These are phyloP conservation scores for Protostelium mycophagum DNA, from an alignment of 78 protist species.

Conservation along the genomic window DNA sequence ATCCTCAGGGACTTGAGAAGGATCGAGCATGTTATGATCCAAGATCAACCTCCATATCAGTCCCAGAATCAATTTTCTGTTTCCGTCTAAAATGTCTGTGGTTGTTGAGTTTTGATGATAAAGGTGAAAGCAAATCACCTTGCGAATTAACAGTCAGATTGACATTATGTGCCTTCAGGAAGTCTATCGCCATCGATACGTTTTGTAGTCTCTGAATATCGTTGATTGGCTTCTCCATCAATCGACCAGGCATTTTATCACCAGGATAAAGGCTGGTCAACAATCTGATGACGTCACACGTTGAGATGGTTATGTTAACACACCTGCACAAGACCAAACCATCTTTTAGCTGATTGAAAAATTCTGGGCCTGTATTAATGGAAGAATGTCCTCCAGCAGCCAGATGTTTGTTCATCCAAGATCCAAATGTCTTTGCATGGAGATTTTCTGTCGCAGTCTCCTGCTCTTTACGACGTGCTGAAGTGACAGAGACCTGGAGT, in stretches of 20 bases:
- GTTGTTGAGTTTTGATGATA: background rate
- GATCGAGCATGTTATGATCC: background rate
- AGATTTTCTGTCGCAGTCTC: background rate
- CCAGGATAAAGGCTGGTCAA: background rate
- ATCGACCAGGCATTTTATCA: background rate
- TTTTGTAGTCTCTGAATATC: background rate
- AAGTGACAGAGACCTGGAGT: background rate
- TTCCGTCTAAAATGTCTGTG: background rate
- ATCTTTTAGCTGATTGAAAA: background rate
- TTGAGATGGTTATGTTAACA: background rate
- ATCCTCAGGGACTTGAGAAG: background rate
- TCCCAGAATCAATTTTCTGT: background rate
- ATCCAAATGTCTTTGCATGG: background rate
- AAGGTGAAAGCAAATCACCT: background rate
- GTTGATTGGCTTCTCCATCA: background rate
- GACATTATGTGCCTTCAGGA: background rate
- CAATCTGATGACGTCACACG: background rate
- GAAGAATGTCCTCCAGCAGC: background rate
- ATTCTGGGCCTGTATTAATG: background rate
- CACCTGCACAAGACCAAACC: background rate
- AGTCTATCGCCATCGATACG: background rate
- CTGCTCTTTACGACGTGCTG: background rate
- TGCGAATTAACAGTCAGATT: background rate
- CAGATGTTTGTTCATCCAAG: background rate
- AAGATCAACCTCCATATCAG: background rate